Evolutionary conservation across 2,329 filamentous ascomycete genomes (phyloP), one percentile per base, ranked within the genome.

Genomic region (Arachnopeziza araneosa): DNA sequence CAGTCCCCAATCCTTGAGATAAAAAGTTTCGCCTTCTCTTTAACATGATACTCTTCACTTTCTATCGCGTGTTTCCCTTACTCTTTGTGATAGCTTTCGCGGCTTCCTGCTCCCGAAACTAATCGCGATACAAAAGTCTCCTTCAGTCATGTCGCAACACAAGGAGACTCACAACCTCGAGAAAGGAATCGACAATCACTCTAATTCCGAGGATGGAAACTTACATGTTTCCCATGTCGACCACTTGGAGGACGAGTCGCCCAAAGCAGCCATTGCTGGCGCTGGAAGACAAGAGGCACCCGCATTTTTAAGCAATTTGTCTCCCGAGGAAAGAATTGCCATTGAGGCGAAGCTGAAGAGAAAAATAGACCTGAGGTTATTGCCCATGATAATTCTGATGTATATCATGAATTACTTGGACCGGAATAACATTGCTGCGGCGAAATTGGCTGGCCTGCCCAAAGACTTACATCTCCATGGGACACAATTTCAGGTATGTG

Each of bases 401-500:
- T 90, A 88, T 66, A 85, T 89, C 65, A 76, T 89, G 76, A 89
- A 88, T 67, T 88, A 87, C 69, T 74, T 88, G 14, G 83, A 86
- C 65, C 63, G 71, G 51, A 84, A 84, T 67, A 84, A 84, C 59
- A 83, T 85, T 58, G 82, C 82, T 2, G 75, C 76, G 24, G 83
- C 81, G 2, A 77, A 78, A 64, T 70, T 85, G 6, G 80, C 78
- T 1, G 81, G 81, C 4, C 71, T 81, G 26, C 68, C 76, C 26
- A 68, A 71, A 2, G 79, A 81, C 60, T 62, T 81, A 49, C 67
- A 72, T 14, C 60, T 79, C n/a, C 69, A 71, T 1, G 72, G 73
- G 5, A 68, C 70, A 19, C 70, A 79, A 61, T 79, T 80, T 58
- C 73, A 78, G 60, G 76, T 74, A 56, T 50, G 60, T 57, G 50